Percentiles rank a stretch among this genome's conserved stretches.
Evolutionary conservation across 495 filamentous ascomycete genomes (phyloP).

Genomic region (Aspergillus kassunensis): DNA sequence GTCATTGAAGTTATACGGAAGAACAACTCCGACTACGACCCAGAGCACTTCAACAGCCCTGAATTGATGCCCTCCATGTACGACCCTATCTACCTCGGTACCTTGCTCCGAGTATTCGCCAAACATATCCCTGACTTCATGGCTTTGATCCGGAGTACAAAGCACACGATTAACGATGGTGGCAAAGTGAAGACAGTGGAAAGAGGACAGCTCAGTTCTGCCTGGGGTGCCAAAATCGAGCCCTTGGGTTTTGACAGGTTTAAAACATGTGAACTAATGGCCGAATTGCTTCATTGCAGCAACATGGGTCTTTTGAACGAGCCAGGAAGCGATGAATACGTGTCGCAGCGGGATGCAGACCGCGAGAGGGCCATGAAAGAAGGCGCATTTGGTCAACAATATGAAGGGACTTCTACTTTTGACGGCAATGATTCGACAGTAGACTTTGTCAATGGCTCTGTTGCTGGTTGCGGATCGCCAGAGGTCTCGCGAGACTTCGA

Average conservation of each 20-base stretch:
- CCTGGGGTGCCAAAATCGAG: constrained; percentile 88
- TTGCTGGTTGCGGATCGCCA: constrained; percentile 33
- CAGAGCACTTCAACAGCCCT: constrained; percentile 74
- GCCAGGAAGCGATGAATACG: constrained; percentile 81
- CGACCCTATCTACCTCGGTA: constrained; percentile 96
- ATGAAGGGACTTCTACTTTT: constrained; percentile 37
- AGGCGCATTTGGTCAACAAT: constrained; percentile 45
- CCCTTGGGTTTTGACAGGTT: constrained; percentile 96
- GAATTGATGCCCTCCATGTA: constrained; percentile 74
- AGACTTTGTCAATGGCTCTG: constrained; percentile 38
- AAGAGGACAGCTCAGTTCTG: constrained; percentile 67
- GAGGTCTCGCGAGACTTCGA: constrained; percentile 53
- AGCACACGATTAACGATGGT: constrained; percentile 56
- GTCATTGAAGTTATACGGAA: constrained; percentile 98
- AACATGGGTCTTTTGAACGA: constrained; percentile 98
- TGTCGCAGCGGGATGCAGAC: constrained; percentile 74
- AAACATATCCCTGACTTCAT: constrained; percentile 93
- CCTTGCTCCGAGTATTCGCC: constrained; percentile 86
- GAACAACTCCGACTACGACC: constrained; percentile 99
- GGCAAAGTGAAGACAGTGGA: constrained; percentile 56
- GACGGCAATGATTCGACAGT: constrained; percentile 49
- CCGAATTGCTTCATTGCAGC: constrained; percentile 94
- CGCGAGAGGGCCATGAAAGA: constrained; percentile 72
- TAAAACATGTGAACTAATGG: constrained; percentile 99
- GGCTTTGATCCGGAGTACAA: constrained; percentile 70